Evolutionary conservation across 2,329 filamentous ascomycete genomes (phyloP), one percentile per base, ranked within the genome.

Genomic region (Drechslerella coelobrocha): DNA sequence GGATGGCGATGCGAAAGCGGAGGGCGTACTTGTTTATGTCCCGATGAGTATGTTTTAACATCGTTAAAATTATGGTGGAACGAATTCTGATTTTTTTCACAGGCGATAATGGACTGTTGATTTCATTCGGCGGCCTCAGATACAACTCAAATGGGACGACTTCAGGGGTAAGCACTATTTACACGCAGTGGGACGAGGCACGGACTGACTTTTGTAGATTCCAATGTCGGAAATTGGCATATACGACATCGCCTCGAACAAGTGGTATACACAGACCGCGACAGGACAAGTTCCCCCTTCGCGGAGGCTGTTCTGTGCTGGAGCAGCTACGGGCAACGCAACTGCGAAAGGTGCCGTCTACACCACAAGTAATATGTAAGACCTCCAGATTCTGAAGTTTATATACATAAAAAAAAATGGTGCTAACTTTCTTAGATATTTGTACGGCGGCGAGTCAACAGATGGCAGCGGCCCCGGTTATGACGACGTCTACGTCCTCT

Each of bases 71-170:
- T n/a, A n/a, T n/a, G n/a, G n/a, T n/a, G n/a, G n/a, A n/a, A n/a
- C n/a, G n/a, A 34, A 7, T 4, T 10, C 34, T 39, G 17, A 39
- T 14, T 6, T 14, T 39, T 10, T n/a, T 3, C 19, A 3, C 31
- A 3, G 84, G 85, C 12, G 84, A 87, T 72, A 81, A 79, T 14
- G 86, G 86, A 0, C 78, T 88, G 76, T 78, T 88, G 27, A 78
- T 87, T 1, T 87, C 88, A 74, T 84, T 88, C 76, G 86, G 86
- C n/a, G 86, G 86, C 9, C 77, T 88, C 5, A 79, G n/a, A n/a
- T n/a, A n/a, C n/a, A n/a, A n/a, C n/a, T n/a, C n/a, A n/a, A n/a
- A n/a, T 34, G 29, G 29, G 7, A 39, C 34, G 17, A 39, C n/a
- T n/a, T n/a, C n/a, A n/a, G n/a, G n/a, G n/a, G n/a, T n/a, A n/a